phyloP scores from a whole-genome alignment of 192 early-diverging fungal species.

The Paraglomus occultum region DNA sequence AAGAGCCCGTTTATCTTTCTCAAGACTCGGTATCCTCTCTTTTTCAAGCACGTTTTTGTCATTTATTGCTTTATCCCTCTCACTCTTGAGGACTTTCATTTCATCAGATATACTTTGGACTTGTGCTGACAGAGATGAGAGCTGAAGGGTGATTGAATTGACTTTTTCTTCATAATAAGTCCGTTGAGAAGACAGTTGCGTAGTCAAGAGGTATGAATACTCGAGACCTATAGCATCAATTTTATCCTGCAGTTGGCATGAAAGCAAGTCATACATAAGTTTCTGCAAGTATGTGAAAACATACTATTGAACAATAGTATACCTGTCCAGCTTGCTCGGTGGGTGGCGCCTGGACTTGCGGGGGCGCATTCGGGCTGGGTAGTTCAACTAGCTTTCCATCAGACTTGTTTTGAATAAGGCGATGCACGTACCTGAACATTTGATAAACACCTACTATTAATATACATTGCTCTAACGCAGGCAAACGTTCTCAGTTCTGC shows the following conservation, averaged over 20 bases:
- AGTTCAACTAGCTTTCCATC: constrained; percentile 95
- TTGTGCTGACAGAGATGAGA: constrained; percentile 44
- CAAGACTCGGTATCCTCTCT: constrained; percentile 34
- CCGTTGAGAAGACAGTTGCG: constrained; percentile 87
- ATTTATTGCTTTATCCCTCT: constrained; percentile 30
- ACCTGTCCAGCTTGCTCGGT: constrained; percentile 12
- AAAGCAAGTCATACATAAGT: background rate
- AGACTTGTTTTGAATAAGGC: constrained; percentile 84
- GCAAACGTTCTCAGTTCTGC: background rate
- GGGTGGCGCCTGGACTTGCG: background rate
- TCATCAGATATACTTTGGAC: constrained; percentile 41
- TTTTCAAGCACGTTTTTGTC: constrained; percentile 39
- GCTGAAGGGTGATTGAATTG: constrained; percentile 47
- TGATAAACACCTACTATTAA: background rate
- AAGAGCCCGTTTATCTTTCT: constrained; percentile 47
- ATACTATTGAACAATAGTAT: background rate
- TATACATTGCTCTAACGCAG: background rate
- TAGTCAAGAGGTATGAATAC: constrained; percentile 77
- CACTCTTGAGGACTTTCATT: constrained; percentile 28
- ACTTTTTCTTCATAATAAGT: constrained; percentile 78
- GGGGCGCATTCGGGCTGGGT: constrained; percentile 39
- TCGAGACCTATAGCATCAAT: constrained; percentile 75
- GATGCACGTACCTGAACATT: constrained; percentile 73
- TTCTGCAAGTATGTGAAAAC: background rate
- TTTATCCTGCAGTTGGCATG: constrained; percentile 59